Conservation (phyloP, 192 early-diverging fungal genomes). For the Backusella macrospora region DNA sequence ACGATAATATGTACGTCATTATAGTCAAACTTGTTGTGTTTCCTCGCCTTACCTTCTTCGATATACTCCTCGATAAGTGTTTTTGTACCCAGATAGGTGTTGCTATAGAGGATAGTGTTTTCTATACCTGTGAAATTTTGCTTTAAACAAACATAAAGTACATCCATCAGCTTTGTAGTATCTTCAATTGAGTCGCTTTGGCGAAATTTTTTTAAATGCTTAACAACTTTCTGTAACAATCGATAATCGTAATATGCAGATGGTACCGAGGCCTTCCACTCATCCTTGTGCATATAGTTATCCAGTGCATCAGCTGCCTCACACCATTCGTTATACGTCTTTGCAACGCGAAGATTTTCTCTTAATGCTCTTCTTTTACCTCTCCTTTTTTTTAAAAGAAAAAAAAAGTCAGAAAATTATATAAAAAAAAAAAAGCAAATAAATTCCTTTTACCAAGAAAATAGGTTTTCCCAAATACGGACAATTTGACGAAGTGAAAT, state of each 20-base stretch:
- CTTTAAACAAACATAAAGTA: slow-evolving; percentile 67
- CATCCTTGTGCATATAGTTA: slow-evolving; percentile 60
- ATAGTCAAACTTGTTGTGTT: too few relatives aligned
- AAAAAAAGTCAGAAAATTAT: too few relatives aligned
- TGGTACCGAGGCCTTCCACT: slow-evolving; percentile 63
- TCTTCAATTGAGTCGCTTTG: slow-evolving; percentile 38
- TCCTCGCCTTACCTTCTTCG: slow-evolving; percentile 52
- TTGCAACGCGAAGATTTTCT: slow-evolving; percentile 50
- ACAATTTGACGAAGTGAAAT: slow-evolving; percentile 62
- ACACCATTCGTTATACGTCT: slow-evolving; percentile 66
- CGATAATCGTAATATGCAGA: slow-evolving; percentile 66
- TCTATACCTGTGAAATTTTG: slow-evolving; percentile 77
- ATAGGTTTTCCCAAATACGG: slow-evolving; percentile 62
- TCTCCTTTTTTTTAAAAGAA: slow-evolving; percentile 38
- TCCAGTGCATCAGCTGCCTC: slow-evolving; percentile 61
- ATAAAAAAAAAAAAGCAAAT: background rate
- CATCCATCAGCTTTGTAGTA: slow-evolving; percentile 45
- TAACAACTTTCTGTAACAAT: slow-evolving; percentile 59
- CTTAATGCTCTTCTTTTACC: slow-evolving; percentile 54
- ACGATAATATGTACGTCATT: too few relatives aligned
- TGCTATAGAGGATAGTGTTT: slow-evolving; percentile 70
- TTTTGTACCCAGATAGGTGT: slow-evolving; percentile 76
- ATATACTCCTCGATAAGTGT: slow-evolving; percentile 67
- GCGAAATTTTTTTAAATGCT: slow-evolving; percentile 44
- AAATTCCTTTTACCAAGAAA: slow-evolving; percentile 53